Evolutionary conservation across 225 moss, liverwort and hornwort species (phyloP), one percentile per base, ranked within the genome.

Genomic region (Neckera pumila): DNA sequence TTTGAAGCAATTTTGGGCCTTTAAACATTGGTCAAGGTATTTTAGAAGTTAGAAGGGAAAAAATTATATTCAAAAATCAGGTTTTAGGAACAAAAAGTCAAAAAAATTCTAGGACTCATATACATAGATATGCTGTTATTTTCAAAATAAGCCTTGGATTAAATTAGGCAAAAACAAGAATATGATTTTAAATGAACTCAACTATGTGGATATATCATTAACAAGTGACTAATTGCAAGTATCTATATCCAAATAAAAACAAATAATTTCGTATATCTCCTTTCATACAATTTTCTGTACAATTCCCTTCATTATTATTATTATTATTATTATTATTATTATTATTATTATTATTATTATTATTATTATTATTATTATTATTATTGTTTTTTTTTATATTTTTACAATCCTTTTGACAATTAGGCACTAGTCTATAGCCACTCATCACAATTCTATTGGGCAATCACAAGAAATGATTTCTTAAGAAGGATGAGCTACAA

Each of bases 1-100:
- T 38, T 40, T 70, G 14, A 25, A 25, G 25, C 4, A 70, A 0
- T 8, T 70, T 40, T 4, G 4, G 14, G 5, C 40, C 0, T 40
- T 2, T 40, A 19, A 38, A 36, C 1, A 66, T n/a, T n/a, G n/a
- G n/a, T 5, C 9, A 20, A 0, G 20, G 0, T 38, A 69, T 12
- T 22, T n/a, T 4, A 38, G 12, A 0, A 25, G 0, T 40, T 2
- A 4, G 4, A 25, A 1, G 13, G 8, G 7, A 23, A 23, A 5
- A 8, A 38, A 3, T n/a, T 18, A 7, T 7, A 22, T 25, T 40
- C 8, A 14, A 40, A 40, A 40, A 70, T 40, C 26, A 25, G 25
- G 5, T 70, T 40, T 70, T 40, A 25, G 25, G 14, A 40, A 5
- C 9, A 8, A 40, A n/a, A 70, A 8, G 25, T 14, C 2, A 4